phyloP scores from a whole-genome alignment of 2,329 filamentous ascomycete genomes.

The Stemphylium vesicarium region DNA sequence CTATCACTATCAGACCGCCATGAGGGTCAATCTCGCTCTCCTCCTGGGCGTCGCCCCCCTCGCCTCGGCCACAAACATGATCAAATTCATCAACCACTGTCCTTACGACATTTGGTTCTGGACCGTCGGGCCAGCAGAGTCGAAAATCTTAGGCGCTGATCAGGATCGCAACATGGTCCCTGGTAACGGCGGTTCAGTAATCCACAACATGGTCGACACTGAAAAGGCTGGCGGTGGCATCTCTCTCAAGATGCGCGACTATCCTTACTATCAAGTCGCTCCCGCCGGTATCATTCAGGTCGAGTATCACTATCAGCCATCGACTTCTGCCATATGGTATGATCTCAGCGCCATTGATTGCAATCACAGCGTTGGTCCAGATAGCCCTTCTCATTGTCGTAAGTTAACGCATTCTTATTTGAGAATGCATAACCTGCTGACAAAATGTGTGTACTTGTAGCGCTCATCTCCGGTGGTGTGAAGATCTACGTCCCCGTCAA shows the following conservation, averaged over 20 bases:
- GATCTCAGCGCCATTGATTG: slow-evolving; percentile 34
- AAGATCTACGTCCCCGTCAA: slow-evolving; percentile 15
- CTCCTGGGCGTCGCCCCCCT: background rate
- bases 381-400: slow-evolving; percentile 25
- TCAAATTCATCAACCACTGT: slow-evolving; percentile 34
- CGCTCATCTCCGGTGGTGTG: slow-evolving; percentile 29
- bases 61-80: slow-evolving; percentile 17
- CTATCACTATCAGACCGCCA: slow-evolving; percentile 1
- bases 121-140: slow-evolving; percentile 16
- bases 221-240: slow-evolving; percentile 16
- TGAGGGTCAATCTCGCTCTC: background rate
- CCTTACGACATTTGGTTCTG: slow-evolving; percentile 30
- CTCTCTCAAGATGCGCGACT: slow-evolving; percentile 32
- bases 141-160: slow-evolving; percentile 12
- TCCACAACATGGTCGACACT: slow-evolving; percentile 21
- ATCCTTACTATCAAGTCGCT: slow-evolving; percentile 17
- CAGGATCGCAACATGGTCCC: slow-evolving; percentile 14
- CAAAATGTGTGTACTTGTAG: background rate
- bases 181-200: background rate
- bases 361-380: background rate
- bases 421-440: background rate
- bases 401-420: background rate
- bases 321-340: slow-evolving; percentile 24
- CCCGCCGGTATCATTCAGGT: slow-evolving; percentile 33
- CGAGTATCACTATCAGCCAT: slow-evolving; percentile 27